These are phyloP conservation scores for Craspedostauros australis DNA, from an alignment of 108 stramenopile species.

Conservation along the genomic window DNA sequence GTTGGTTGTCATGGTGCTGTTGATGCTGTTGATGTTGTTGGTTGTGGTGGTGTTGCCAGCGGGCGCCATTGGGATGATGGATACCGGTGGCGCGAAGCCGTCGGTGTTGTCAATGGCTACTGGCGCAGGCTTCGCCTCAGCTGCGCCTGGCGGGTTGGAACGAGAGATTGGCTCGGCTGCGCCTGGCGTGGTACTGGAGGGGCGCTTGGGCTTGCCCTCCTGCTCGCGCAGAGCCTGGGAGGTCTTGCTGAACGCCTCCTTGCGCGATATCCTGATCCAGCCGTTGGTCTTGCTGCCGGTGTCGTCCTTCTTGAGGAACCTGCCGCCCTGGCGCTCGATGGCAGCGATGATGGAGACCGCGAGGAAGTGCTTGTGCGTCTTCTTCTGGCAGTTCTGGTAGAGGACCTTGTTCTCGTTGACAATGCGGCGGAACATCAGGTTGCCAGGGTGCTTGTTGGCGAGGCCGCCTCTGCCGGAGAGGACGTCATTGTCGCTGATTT, in stretches of 20 bases:
- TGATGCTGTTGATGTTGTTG: too few relatives aligned
- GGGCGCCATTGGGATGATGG: too few relatives aligned
- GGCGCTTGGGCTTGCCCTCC: too few relatives aligned
- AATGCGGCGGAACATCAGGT: conserved; percentile 25
- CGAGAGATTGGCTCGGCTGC: too few relatives aligned
- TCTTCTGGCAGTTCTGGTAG: conserved; percentile 18
- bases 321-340: conserved; percentile 28
- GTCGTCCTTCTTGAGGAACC: conserved; percentile 18
- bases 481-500: conserved; percentile 21
- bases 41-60: too few relatives aligned
- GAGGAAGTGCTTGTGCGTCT: conserved; percentile 25
- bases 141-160: too few relatives aligned
- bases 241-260: conserved; percentile 54
- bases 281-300: conserved; percentile 5
- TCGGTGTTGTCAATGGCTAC: too few relatives aligned
- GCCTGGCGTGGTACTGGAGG: too few relatives aligned
- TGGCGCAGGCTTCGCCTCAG: too few relatives aligned
- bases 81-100: too few relatives aligned
- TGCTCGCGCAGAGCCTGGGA: conserved; percentile 55
- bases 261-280: conserved; percentile 14
- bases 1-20: too few relatives aligned
- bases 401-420: conserved; percentile 2
- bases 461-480: conserved; percentile 40
- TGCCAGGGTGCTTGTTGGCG: conserved; percentile 43
- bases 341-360: conserved; percentile 30